Conservation (phyloP, 2,329 filamentous ascomycete species). For the Clonostachys rosea region DNA sequence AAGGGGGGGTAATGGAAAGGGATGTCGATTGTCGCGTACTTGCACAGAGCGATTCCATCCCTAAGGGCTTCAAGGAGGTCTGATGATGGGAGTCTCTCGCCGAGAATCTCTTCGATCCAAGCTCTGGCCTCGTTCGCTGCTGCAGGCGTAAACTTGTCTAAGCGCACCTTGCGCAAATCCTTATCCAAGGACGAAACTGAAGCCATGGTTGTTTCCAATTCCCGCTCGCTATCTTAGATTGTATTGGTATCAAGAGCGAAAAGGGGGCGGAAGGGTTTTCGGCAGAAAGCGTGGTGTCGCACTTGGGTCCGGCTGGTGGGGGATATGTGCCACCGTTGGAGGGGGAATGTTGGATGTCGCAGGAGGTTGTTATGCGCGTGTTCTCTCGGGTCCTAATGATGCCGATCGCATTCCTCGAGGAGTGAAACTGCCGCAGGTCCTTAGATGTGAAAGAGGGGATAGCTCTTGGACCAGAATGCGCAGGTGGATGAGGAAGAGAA, state of each 20-base stretch:
- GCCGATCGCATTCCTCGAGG: no score
- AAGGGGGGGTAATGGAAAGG: background rate
- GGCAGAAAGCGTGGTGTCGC: no score
- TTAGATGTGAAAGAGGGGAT: no score
- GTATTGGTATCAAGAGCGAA: background rate
- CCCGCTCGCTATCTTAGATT: background rate
- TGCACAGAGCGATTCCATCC: slow-evolving; percentile 90
- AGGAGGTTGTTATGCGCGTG: no score
- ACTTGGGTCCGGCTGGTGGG: no score
- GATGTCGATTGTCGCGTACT: slow-evolving; percentile 40
- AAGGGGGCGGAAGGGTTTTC: background rate
- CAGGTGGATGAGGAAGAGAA: no score
- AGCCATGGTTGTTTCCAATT: slow-evolving; percentile 57
- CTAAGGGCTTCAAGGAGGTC: slow-evolving; percentile 85
- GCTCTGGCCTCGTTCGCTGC: slow-evolving; percentile 78
- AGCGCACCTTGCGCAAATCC: slow-evolving; percentile 88
- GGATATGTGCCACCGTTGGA: no score
- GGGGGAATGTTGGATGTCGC: no score
- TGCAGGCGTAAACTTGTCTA: slow-evolving; percentile 88
- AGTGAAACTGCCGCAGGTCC: no score
- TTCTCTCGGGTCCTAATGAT: no score
- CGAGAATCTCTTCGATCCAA: slow-evolving; percentile 83
- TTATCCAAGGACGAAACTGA: slow-evolving; percentile 92
- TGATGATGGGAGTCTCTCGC: slow-evolving; percentile 63
- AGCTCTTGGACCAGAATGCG: no score